A percentile compares a stretch with the other conserved stretches of the same genome.
phyloP scores from a whole-genome alignment of 169 alveolate species.

The Hammondia hammondi region DNA sequence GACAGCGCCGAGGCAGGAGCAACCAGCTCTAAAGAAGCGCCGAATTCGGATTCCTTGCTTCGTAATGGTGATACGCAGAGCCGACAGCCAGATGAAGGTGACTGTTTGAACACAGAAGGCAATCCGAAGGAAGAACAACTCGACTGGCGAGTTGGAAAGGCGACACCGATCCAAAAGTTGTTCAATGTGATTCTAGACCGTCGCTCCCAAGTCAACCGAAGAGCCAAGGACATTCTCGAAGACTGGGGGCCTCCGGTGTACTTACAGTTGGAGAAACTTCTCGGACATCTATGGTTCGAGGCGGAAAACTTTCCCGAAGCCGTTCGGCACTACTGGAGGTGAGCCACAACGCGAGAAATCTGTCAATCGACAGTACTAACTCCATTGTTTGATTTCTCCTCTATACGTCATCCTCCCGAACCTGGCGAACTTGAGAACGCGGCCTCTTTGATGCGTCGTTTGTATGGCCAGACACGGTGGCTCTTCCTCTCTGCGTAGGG shows the following conservation, averaged over 20 bases:
- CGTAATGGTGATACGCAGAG: too few relatives aligned
- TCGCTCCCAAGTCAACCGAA: slow-evolving; percentile 10
- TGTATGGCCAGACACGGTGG: too few relatives aligned
- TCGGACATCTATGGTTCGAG: slow-evolving; percentile 39
- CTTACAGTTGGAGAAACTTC: slow-evolving; percentile 36
- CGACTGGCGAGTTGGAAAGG: background rate
- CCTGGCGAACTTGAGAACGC: too few relatives aligned
- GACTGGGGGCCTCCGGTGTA: slow-evolving; percentile 42
- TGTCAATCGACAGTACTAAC: too few relatives aligned
- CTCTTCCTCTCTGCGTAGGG: too few relatives aligned
- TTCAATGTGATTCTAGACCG: slow-evolving; percentile 1
- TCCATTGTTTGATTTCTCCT: too few relatives aligned
- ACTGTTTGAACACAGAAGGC: too few relatives aligned
- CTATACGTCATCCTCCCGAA: too few relatives aligned
- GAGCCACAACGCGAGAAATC: background rate
- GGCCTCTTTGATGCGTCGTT: too few relatives aligned
- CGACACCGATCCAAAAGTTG: background rate
- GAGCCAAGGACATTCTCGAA: slow-evolving; percentile 7
- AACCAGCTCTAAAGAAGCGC: too few relatives aligned
- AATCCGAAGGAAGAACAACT: background rate
- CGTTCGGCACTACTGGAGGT: slow-evolving; percentile 34
- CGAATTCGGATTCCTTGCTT: too few relatives aligned
- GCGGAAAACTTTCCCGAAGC: background rate
- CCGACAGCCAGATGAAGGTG: too few relatives aligned
- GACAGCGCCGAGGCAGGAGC: background rate